Evolutionary conservation across 192 early-diverging fungal species (phyloP), one percentile per base, ranked within the genome.

Genomic region (Allomyces arbusculus): DNA sequence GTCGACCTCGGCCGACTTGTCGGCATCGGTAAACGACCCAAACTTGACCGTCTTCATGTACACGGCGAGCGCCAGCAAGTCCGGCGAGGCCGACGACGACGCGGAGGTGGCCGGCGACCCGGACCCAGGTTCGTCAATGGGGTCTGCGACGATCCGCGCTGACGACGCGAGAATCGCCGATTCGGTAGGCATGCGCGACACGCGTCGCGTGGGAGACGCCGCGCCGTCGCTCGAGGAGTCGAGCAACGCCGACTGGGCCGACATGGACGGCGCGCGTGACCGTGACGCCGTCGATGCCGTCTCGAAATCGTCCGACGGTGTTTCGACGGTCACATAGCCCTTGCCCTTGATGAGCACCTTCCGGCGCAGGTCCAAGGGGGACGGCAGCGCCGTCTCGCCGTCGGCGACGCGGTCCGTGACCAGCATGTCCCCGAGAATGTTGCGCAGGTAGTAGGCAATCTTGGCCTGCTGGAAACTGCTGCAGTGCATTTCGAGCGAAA

Each of bases 401-500:
- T 63, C 71, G 16, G 64, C 73, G 16, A 83, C 23, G 1, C 72
- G 76, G 24, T 71, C 73, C 45, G 76, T 69, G 22, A 91, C 69
- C 62, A 94, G 77, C 69, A 70, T 71, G 33, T 80, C 82, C 8
- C 88, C 89, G n/a, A 94, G 72, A 14, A 78, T 74, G n/a, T 80
- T 79, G 24, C 66, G 61, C 65, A 94, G 69, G 43, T 88, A 84
- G 11, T 50, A 69, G 6, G 89, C 92, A 85, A 92, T 88, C 16
- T 74, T 71, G 20, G 71, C 80, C 69, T 94, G 92, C 72, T 90
- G 88, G 22, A 78, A 73, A 24, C 80, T 66, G 33, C 79, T 78
- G 70, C 92, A 94, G 72, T 90, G 88, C 10, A 84, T 82, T 73
- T 95, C 92, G 8, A 95, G 69, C 16, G 88, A 90, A 63, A 95